These are phyloP conservation scores for Phaeophleospora eucalypticola DNA, from an alignment of 2,329 filamentous ascomycete genomes.

Conservation along the genomic window DNA sequence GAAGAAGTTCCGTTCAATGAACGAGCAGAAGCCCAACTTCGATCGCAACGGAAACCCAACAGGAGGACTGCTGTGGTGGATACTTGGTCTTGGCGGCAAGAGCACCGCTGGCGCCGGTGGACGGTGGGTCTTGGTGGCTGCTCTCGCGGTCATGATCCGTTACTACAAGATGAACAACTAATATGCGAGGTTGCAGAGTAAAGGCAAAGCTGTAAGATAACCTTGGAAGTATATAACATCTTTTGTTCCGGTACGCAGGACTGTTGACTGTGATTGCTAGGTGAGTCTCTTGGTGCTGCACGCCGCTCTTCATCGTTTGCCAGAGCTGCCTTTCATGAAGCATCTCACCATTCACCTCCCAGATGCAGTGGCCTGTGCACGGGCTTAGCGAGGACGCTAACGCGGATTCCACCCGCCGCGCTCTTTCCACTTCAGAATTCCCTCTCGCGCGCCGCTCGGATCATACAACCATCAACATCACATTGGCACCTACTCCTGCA, in stretches of 20 bases:
- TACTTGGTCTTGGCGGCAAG: slow-evolving; percentile 30
- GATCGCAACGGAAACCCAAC: slow-evolving; percentile 50
- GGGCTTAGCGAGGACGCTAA: too few relatives aligned
- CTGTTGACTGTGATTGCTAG: background rate
- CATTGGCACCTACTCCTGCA: too few relatives aligned
- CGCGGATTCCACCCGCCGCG: too few relatives aligned
- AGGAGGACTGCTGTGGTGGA: slow-evolving; percentile 29
- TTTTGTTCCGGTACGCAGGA: background rate
- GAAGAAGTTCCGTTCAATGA: slow-evolving; percentile 49
- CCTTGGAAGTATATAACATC: background rate
- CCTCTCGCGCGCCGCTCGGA: too few relatives aligned
- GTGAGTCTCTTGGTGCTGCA: too few relatives aligned
- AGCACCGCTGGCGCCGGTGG: slow-evolving; percentile 23
- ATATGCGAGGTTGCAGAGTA: slow-evolving; percentile 1
- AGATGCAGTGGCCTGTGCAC: too few relatives aligned
- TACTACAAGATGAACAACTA: slow-evolving; percentile 13
- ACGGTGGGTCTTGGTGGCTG: slow-evolving; percentile 29
- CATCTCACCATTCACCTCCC: too few relatives aligned
- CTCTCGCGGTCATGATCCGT: slow-evolving; percentile 18
- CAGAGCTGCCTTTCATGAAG: too few relatives aligned
- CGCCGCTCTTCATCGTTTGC: too few relatives aligned
- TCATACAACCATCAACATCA: too few relatives aligned
- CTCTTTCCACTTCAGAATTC: too few relatives aligned
- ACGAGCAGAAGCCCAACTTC: slow-evolving; percentile 54
- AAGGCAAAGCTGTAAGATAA: slow-evolving; percentile 10